Conservation (phyloP, 164 flowering plant genomes). For the Stephania yunnanensis region DNA sequence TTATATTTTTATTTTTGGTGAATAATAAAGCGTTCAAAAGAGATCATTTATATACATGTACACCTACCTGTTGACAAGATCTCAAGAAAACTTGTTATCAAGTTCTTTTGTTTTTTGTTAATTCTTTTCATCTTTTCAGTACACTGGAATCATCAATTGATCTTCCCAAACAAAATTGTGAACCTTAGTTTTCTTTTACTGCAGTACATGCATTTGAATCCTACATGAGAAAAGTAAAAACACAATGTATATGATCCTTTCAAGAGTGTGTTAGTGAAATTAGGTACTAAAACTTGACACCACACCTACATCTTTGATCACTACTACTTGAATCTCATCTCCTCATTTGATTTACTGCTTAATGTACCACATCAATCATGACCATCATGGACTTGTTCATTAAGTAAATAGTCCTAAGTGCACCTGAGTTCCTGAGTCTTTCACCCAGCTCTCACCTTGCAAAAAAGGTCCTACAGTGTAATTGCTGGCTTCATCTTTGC, state of each 20-base stretch:
- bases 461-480: conserved; percentile 23
- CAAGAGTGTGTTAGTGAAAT: neutral
- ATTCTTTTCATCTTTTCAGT: neutral
- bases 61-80: neutral
- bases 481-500: conserved; percentile 13
- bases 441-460: conserved; percentile 15
- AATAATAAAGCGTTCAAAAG: neutral
- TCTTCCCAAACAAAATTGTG: neutral
- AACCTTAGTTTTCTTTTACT: neutral
- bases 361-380: no score
- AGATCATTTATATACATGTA: neutral
- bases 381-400: neutral
- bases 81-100: no score
- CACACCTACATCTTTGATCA: no score
- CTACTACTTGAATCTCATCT: no score
- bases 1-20: neutral
- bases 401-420: conserved; percentile 11
- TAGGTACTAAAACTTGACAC: neutral
- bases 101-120: no score
- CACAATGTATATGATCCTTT: neutral
- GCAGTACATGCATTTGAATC: neutral
- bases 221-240: neutral
- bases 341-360: no score
- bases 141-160: neutral
- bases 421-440: conserved; percentile 18